These are phyloP conservation scores for Rosa multiflora DNA, from an alignment of 306 rosid species.

Conservation along the genomic window DNA sequence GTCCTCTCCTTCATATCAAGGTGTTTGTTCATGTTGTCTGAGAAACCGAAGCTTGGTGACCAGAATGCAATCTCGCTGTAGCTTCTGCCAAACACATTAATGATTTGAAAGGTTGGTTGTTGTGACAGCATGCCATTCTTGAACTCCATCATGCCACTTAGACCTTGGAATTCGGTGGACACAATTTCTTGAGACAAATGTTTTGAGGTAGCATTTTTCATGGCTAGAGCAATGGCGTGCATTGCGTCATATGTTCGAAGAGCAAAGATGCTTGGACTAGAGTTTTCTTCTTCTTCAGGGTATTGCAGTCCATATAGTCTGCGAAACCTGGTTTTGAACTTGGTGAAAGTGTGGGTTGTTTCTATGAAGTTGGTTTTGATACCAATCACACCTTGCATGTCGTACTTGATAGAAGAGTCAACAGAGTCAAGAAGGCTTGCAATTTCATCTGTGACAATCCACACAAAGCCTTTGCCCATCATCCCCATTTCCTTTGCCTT, in stretches of 20 bases:
- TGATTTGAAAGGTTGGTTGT: slow-evolving; percentile 37
- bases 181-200: slow-evolving; percentile 24
- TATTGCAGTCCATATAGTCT: slow-evolving; percentile 34
- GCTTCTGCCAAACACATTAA: slow-evolving; percentile 53
- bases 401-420: slow-evolving; percentile 33
- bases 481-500: slow-evolving; percentile 51
- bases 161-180: slow-evolving; percentile 35
- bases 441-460: slow-evolving; percentile 54
- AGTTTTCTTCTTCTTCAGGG: slow-evolving; percentile 55
- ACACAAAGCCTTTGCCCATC: slow-evolving; percentile 57
- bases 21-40: slow-evolving; percentile 16
- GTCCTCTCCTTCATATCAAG: neutral
- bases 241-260: slow-evolving; percentile 52
- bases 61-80: slow-evolving; percentile 53
- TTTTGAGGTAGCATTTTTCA: slow-evolving; percentile 13
- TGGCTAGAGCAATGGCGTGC: slow-evolving; percentile 30
- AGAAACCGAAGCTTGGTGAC: slow-evolving; percentile 48
- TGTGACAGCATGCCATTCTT: slow-evolving; percentile 23
- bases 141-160: slow-evolving; percentile 45
- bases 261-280: slow-evolving; percentile 51
- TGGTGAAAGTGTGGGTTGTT: slow-evolving; percentile 18
- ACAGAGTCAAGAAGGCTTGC: slow-evolving; percentile 46
- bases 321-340: slow-evolving; percentile 45
- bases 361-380: slow-evolving; percentile 40
- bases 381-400: slow-evolving; percentile 70